These are phyloP conservation scores for Xylaria longipes DNA, from an alignment of 495 filamentous ascomycete genomes.

Conservation along the genomic window DNA sequence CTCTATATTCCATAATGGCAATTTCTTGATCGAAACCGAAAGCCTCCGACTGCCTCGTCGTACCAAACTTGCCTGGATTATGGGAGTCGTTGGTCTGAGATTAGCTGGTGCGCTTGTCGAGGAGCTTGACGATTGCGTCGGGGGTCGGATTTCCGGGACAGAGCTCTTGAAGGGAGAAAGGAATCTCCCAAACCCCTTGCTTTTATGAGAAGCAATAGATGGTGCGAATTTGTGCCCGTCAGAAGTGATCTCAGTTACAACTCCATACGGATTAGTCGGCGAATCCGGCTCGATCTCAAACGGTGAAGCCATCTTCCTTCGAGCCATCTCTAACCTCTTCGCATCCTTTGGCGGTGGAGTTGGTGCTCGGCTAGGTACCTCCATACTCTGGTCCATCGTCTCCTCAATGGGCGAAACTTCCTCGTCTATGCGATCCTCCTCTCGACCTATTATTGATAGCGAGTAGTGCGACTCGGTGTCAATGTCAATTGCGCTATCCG, in stretches of 20 bases:
- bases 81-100: constrained; percentile 29
- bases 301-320: constrained; percentile 28
- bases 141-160: constrained; percentile 31
- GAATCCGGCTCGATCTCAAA: constrained; percentile 31
- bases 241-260: constrained; percentile 33
- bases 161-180: constrained; percentile 35
- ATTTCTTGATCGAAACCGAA: constrained; percentile 42
- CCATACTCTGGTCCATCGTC: constrained; percentile 9
- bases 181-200: constrained; percentile 33
- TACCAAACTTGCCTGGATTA: constrained; percentile 39
- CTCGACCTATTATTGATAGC: constrained; percentile 13
- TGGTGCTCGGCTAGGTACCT: constrained; percentile 45
- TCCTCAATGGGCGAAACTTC: constrained; percentile 43
- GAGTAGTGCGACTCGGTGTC: constrained; percentile 36
- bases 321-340: constrained; percentile 37
- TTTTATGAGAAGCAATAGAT: constrained; percentile 25
- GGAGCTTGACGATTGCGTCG: constrained; percentile 34
- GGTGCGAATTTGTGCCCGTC: constrained; percentile 26
- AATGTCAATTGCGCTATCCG: constrained; percentile 53
- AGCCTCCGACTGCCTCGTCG: constrained; percentile 43
- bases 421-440: constrained; percentile 23
- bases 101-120: constrained; percentile 11
- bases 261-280: constrained; percentile 25
- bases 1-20: constrained; percentile 34
- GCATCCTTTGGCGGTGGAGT: constrained; percentile 48